Base-by-base conservation (phyloP, 306 rosid species). In the Citrullus mucosospermus region DNA sequence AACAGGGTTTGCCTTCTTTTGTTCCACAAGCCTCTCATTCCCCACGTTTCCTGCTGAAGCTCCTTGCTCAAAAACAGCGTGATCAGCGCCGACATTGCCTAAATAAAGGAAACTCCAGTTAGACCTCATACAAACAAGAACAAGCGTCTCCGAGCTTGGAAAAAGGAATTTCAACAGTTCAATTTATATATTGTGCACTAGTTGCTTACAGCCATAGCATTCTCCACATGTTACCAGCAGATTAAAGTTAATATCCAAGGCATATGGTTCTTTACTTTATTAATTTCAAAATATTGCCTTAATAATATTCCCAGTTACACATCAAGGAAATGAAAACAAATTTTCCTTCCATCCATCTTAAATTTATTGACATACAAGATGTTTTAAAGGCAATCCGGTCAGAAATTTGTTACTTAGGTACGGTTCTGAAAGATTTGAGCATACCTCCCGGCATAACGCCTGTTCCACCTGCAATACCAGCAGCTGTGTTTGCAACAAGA, bases 361-460 rank as follows among this genome's bases (percentile, higher is more conserved):
- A 73, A 51, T 51, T 73, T 73, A 30, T 25, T 2, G 61, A 28
- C 44, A 50, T 30, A 30, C 39, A 73, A 51, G 46, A 73, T 38
- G 18, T 8, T 25, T 25, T 41, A 70, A 73, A 53, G 55, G 22
- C 25, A 30, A 73, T 39, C 56, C 57, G 9, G 15, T 39, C 76
- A 71, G 9, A 25, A 48, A 8, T 46, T 71, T n/a, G 30, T 17
- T 71, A 41, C 1, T 44, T 15, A 36, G 13, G 76, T 20, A 8
- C 58, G 28, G 28, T 25, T 46, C 82, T 68, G 71, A 62, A 79
- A 51, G 63, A 66, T 65, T 15, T 50, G 22, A 48, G 50, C 65
- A 51, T 88, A 93, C 98, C 98, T 89, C 97, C 98, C 0, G 97
- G 98, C 98, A 94, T 94, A 86, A 94, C 95, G 61, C 98, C 98